Percentiles rank a stretch among this genome's conserved stretches.
Conservation (phyloP, 495 filamentous ascomycete genomes). For the Parmelia sp. region DNA sequence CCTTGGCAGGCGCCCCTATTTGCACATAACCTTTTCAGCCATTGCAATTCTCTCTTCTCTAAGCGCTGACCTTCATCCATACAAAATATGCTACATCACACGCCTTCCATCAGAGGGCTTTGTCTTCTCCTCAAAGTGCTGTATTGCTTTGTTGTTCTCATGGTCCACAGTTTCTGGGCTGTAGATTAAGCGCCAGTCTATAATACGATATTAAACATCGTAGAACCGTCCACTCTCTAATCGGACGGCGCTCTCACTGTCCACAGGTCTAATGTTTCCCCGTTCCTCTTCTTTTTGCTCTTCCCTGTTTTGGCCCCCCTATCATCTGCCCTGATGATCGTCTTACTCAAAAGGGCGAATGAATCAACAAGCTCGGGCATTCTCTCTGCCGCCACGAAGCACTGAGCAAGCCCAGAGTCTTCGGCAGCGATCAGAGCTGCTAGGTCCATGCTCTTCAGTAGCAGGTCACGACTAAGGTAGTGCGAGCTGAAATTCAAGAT, state of each 20-base stretch:
- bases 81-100: neutral
- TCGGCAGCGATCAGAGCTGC: conserved; percentile 61
- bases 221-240: neutral
- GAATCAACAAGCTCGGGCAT: conserved; percentile 74
- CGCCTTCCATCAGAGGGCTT: neutral
- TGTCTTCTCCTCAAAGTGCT: neutral
- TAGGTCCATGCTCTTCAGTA: conserved; percentile 74
- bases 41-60: neutral
- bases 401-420: conserved; percentile 54
- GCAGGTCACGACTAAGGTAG: conserved; percentile 53
- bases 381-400: conserved; percentile 57
- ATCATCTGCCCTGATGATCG: conserved; percentile 58
- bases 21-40: neutral
- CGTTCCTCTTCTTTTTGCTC: conserved; percentile 45
- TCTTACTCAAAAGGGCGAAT: conserved; percentile 66
- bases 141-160: neutral
- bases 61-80: neutral
- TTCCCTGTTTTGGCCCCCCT: conserved; percentile 35
- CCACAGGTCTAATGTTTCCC: conserved; percentile 46
- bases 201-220: neutral
- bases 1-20: neutral
- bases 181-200: neutral
- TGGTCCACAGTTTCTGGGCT: neutral
- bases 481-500: conserved; percentile 64
- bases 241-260: conserved; percentile 14